These are phyloP conservation scores for Magnaporthales sp. DNA, from an alignment of 2,329 filamentous ascomycete genomes.

Conservation along the genomic window DNA sequence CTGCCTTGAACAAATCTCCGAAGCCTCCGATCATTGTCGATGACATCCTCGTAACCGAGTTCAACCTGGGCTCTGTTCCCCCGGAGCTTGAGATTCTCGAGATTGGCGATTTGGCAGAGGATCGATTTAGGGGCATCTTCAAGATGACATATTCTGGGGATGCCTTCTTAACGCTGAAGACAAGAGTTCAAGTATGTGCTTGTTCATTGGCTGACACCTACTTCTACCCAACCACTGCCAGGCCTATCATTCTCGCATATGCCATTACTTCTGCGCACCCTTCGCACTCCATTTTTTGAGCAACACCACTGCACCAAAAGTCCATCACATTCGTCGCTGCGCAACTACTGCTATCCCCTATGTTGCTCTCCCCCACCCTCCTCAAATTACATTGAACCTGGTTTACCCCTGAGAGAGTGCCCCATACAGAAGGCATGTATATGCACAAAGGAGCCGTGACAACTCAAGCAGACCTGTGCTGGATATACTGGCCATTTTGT, in stretches of 20 bases:
- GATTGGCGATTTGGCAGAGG: slow-evolving; percentile 94
- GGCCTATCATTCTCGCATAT: not conserved
- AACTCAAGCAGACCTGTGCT: not conserved
- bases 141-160: slow-evolving; percentile 98
- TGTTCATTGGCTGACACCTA: not conserved
- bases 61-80: slow-evolving; percentile 91
- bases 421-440: not conserved
- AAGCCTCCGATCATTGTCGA: slow-evolving; percentile 99
- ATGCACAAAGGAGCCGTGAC: not conserved
- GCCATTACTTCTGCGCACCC: not conserved
- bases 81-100: slow-evolving; percentile 95
- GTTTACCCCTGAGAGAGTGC: not conserved
- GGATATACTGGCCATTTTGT: not conserved
- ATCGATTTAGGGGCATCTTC: slow-evolving; percentile 95
- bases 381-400: not conserved
- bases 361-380: not conserved
- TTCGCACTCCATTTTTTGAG: not conserved
- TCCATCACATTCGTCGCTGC: not conserved
- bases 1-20: slow-evolving; percentile 92
- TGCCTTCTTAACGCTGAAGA: slow-evolving; percentile 90
- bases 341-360: not conserved
- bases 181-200: slow-evolving; percentile 73
- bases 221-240: not conserved
- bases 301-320: not conserved
- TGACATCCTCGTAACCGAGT: slow-evolving; percentile 95